Evolutionary conservation across 306 rosid genomes (phyloP), one percentile per base, ranked within the genome.

Genomic region (Cicer arietinum): DNA sequence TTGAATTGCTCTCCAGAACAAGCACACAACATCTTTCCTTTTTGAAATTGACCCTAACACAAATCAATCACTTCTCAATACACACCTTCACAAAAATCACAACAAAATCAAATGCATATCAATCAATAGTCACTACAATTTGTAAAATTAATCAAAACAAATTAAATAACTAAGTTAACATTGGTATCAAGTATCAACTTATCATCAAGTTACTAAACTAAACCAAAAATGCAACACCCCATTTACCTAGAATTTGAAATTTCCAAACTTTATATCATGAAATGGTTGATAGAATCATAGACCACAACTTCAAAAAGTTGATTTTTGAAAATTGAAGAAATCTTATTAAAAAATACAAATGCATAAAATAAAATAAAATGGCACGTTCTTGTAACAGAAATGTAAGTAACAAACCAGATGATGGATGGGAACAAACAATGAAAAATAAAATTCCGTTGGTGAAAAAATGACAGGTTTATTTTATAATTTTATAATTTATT

Each of bases 1-100:
- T 94, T 94, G 83, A 88, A 86, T 73, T 94, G 94, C 88, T 91
- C 96, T 48, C 98, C 97, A 4, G 98, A 94, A 80, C 98, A 94
- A 75, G 98, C 92, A 67, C 97, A 94, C 97, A 94, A 75, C 97
- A 94, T 94, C 85, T 85, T 78, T 73, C 61, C 47, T 18, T 57
- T 57, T 84, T 66, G n/a, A 74, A 58, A 60, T 9, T 22, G 62
- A 71, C 46, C 67, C 50, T 64, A 45, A 62, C 53, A 76, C 56
- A 77, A 72, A 62, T 12, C 25, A 72, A 67, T 62, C 80, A 81
- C 84, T 81, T 79, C 67, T 85, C 75, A 44, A 60, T 59, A 62
- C 7, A n/a, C 37, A 7, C 58, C 61, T 53, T 53, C 59, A 53
- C 40, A 74, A 7, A 14, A 14, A 14, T 14, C 16, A 14, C 16